Base-by-base conservation (phyloP, 768 basidiomycete genomes). In the Boletus pseudo-olivaceus region DNA sequence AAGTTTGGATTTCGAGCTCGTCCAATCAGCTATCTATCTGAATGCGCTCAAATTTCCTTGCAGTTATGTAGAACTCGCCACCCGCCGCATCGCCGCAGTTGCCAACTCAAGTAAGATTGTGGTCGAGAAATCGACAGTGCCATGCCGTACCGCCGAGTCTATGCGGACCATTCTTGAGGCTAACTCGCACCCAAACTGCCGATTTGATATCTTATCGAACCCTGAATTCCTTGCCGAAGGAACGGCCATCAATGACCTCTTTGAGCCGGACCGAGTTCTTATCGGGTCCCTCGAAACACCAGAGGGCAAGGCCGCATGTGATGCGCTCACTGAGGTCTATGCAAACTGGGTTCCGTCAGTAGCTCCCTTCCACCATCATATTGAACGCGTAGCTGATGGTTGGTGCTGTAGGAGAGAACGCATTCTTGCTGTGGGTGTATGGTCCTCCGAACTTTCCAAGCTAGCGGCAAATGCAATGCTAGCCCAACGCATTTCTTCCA, bases 121-220 rank as follows among this genome's bases (percentile, higher is more conserved):
- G 49, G 95, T 99, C 56, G 97, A 99, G 70, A 99, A 99, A 74
- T 98, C 96, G 15, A 99, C 97, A 5, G 97, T 99, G 9, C 97
- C 97, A 37, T 98, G 94, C 77, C 87, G 97, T 60, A 99, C 97
- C 7, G 97, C 97, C 56, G 92, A 97, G 74, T 96, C 95, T 19
- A 99, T 99, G 97, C 92, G 96, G 65, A 97, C 92, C 50, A 98
- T 99, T 73, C 86, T 99, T 51, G 95, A 98, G 73, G 94, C 96
- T 62, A 99, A 99, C 80, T 96, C 96, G 37, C 92, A 86, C 68
- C 85, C 89, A 54, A 86, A 87, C 63, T 87, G 88, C 74, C 84
- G 83, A 55, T 99, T 99, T 67, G 94, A 98, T 68, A 98, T 99
- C 69, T 87, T 99, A 61, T 98, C 97, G 67, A 99, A 99, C 78